These are phyloP conservation scores for Ophiognomonia clavigignenti-juglandacearum DNA, from an alignment of 2,329 filamentous ascomycete species.

Conservation along the genomic window DNA sequence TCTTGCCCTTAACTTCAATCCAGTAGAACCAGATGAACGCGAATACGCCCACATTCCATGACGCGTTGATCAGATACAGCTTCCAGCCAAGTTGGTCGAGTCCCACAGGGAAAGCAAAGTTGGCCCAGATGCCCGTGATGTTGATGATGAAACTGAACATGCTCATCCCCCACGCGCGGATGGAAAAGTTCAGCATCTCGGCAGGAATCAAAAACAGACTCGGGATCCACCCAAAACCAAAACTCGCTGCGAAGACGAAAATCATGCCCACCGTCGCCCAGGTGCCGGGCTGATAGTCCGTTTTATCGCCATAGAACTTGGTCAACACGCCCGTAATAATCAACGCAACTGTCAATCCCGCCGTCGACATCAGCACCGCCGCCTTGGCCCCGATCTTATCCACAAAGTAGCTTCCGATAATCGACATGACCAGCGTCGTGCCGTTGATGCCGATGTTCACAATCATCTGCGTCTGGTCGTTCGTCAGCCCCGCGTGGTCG, in stretches of 20 bases:
- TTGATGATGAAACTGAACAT: conserved; percentile 13
- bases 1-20: conserved; percentile 19
- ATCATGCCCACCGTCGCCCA: conserved; percentile 14
- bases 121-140: conserved; percentile 15
- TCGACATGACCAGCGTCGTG: conserved; percentile 29
- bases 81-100: conserved; percentile 21
- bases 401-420: conserved; percentile 28
- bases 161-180: conserved; percentile 27
- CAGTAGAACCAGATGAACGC: conserved; percentile 18
- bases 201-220: conserved; percentile 5
- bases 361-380: conserved; percentile 19
- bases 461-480: conserved; percentile 24
- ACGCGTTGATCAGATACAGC: conserved; percentile 21
- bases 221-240: conserved; percentile 9
- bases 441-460: conserved; percentile 32
- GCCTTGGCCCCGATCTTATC: conserved; percentile 28
- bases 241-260: conserved; percentile 11
- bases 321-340: conserved; percentile 37
- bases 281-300: conserved; percentile 9
- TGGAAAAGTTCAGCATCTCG: conserved; percentile 15
- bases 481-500: conserved; percentile 25
- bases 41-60: conserved; percentile 20
- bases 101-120: conserved; percentile 18
- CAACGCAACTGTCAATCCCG: conserved; percentile 24
- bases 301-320: conserved; percentile 22